Evolutionary conservation across 805 yeast species (phyloP), one percentile per base, ranked within the genome.

Genomic region (Maudiozyma saulgeensis): DNA sequence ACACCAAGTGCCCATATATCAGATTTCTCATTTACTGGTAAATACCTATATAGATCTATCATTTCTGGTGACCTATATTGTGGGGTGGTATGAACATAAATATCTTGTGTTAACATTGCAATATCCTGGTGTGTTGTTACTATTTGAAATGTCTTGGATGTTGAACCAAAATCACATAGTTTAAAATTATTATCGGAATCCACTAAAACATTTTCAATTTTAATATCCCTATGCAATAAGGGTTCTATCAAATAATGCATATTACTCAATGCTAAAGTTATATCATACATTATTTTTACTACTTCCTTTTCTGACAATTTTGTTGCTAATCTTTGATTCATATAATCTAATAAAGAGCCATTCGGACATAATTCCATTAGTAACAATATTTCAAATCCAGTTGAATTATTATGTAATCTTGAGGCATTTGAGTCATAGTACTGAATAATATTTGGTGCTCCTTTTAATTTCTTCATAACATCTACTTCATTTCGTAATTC

Each of bases 1-100:
- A 93, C 82, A 6, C 99, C 99, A 46, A 91, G 70, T 0, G 99
- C 99, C 99, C 99, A 91, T 46, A 91, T 87, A 69, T 91, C 99
- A 9, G 93, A 77, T 67, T 89, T 88, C 59, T 90, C 95, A 67
- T 91, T 95, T 44, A 91, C 86, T 2, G 96, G 95, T 43, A 80
- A 69, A 9, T 89, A 86, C 46, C 87, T 73, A 63, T 84, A 84
- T 31, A 91, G 74, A 66, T 91, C 97, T 49, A 91, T 79, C 98
- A 91, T 93, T 64, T 91, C 99, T 0, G 99, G 99, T 0, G 95
- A 75, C 53, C 99, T 74, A 64, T 93, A 93, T 66, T 93, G 99
- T 21, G 96, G 96, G 4, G 99, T 91, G 0, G 99, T 93, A 63
- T 91, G 95, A 56, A 83, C 81, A 59, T 87, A 78, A 51, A 93